phyloP scores from a whole-genome alignment of 2,329 filamentous ascomycete species.

The Fusarium sp. region DNA sequence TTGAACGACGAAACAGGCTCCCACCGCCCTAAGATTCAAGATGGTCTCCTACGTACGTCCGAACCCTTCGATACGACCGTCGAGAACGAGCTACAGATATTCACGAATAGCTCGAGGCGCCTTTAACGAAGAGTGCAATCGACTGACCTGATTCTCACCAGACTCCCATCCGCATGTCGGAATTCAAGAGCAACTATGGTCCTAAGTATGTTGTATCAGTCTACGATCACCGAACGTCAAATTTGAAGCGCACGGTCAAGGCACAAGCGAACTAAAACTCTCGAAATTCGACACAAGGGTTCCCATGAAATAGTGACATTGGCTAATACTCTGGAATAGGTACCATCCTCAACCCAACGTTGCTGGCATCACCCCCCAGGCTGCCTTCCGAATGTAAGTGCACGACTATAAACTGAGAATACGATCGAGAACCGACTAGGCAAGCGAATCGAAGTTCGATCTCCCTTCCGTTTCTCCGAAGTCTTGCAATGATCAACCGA shows the following conservation, averaged over 20 bases:
- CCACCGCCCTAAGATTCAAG: conserved; percentile 46
- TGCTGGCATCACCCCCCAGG: conserved; percentile 59
- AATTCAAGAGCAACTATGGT: conserved; percentile 70
- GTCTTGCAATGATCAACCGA: not conserved
- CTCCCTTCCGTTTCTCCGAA: conserved; percentile 37
- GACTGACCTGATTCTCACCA: conserved; percentile 48
- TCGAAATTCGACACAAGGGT: not conserved
- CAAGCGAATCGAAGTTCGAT: conserved; percentile 14
- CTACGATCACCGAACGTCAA: not conserved
- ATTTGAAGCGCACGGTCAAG: not conserved
- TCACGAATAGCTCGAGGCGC: conserved; percentile 15
- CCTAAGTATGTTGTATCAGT: conserved; percentile 63
- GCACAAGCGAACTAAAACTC: not conserved
- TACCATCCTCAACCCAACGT: conserved; percentile 67
- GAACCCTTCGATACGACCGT: not conserved
- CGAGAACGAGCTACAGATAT: not conserved
- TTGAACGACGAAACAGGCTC: conserved; percentile 47
- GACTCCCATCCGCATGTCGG: conserved; percentile 56
- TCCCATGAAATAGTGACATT: not conserved
- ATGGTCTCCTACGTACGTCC: conserved; percentile 53
- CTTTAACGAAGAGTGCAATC: not conserved
- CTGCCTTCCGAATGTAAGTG: conserved; percentile 61
- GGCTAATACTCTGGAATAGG: conserved; percentile 52
- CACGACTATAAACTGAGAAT: not conserved
- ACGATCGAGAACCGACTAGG: not conserved